A percentile compares a stretch with the other conserved stretches of the same genome.
Conservation (phyloP, 805 yeast genomes). For the Ogataea sp. region DNA sequence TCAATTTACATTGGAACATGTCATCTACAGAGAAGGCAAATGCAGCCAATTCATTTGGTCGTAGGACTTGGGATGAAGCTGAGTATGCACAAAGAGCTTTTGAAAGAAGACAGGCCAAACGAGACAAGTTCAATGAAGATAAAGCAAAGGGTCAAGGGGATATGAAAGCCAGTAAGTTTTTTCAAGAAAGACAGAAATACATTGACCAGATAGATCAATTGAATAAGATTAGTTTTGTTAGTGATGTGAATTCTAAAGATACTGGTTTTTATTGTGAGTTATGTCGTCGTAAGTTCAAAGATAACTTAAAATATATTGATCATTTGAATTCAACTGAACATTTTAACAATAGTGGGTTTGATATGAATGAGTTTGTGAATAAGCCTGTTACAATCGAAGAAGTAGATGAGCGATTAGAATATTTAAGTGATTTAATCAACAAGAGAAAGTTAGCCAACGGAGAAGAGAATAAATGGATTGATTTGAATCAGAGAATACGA, state of each 20-base stretch:
- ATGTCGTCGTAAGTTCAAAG: conserved; percentile 77
- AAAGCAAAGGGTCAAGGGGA: conserved; percentile 3
- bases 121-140: conserved; percentile 8
- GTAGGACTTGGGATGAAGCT: conserved; percentile 67
- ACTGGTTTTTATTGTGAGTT: conserved; percentile 82
- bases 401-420: conserved; percentile 32
- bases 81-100: conserved; percentile 47
- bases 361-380: conserved; percentile 10
- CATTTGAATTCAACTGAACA: conserved; percentile 78
- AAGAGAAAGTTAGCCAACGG: conserved; percentile 7
- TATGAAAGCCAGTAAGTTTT: conserved; percentile 13
- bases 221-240: conserved; percentile 17
- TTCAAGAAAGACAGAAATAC: conserved; percentile 13
- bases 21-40: not conserved
- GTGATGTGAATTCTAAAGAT: conserved; percentile 28
- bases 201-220: conserved; percentile 17
- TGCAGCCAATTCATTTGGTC: conserved; percentile 30
- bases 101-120: conserved; percentile 11
- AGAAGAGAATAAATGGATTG: conserved; percentile 15
- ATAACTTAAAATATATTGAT: conserved; percentile 71
- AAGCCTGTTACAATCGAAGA: conserved; percentile 40
- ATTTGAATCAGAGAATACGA: conserved; percentile 32
- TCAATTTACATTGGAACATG: not conserved
- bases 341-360: conserved; percentile 31
- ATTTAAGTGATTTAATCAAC: conserved; percentile 25